Base-by-base conservation (phyloP, 805 yeast species). In the Grigorovia yakushimaensis region DNA sequence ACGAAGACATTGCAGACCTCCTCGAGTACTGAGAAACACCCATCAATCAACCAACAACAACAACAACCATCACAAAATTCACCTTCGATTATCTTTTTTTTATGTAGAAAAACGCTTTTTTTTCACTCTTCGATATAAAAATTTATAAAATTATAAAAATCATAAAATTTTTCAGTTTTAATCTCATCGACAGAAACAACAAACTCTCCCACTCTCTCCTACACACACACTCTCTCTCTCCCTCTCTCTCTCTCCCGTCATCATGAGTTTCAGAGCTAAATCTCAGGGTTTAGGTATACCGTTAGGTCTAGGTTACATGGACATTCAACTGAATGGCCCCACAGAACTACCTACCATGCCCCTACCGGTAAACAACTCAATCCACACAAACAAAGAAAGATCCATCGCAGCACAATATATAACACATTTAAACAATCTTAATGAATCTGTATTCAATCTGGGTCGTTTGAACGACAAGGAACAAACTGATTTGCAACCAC, bases 301-400 rank as follows among this genome's bases (percentile, higher is more conserved):
- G n/a, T 81, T 82, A 64, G 89, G 93, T 10, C 63, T 84, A 44
- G 86, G 80, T 45, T 81, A 78, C 60, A 71, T 74, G 27, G 91
- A 84, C 58, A 71, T 83, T 21, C 17, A 20, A 36, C 33, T 43
- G 4, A 27, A 19, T n/a, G 22, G 18, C n/a, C 33, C 44, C 21
- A 33, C 45, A 8, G 47, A 53, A 54, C 57, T 54, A 65, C 79
- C 64, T 21, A 51, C 47, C 65, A 60, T 73, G 61, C 64, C 77
- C 21, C 60, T 84, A 20, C 93, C 93, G 1, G 76, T 84, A 3
- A 79, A 80, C 60, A 85, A 85, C 0, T 72, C 78, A 6, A 65
- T 79, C 18, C 72, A 73, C 4, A 64, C 66, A 13, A 15, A 33
- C 2, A 51, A 59, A 20, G 93, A 84, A 59, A 71, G 72, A 45